Conservation (phyloP, 1,284 basidiomycete genomes). For the Malassezia cuniculi region DNA sequence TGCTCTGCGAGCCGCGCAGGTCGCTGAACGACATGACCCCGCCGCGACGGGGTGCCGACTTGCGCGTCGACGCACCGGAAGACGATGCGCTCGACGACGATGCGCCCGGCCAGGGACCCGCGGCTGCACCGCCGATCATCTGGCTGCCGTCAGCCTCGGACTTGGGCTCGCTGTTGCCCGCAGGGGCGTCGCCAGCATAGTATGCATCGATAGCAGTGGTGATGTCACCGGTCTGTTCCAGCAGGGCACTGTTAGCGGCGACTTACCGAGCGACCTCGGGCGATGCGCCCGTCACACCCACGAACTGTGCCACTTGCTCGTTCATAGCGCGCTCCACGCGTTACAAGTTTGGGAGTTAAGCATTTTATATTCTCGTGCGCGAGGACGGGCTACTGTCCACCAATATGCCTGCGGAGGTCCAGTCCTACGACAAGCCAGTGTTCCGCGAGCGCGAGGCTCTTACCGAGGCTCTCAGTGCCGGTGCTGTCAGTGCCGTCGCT, state of each 20-base stretch:
- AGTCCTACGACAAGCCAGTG: conserved; percentile 2
- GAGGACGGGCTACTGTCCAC: background rate
- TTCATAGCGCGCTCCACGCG: conserved; percentile 20
- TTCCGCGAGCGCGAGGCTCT: conserved; percentile 27
- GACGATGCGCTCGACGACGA: background rate
- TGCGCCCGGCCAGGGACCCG: conserved; percentile 6
- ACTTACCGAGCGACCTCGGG: conserved; percentile 37
- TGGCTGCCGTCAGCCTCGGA: conserved; percentile 4
- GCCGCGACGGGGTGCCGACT: conserved; percentile 13
- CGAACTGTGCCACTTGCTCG: conserved; percentile 29
- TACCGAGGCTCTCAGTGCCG: conserved; percentile 28
- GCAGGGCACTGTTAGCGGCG: conserved; percentile 30
- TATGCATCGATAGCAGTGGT: conserved; percentile 44
- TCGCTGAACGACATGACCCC: conserved; percentile 46
- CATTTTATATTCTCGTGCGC: background rate
- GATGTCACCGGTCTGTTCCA: conserved; percentile 43
- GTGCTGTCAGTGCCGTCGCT: conserved; percentile 20
- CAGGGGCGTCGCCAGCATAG: conserved; percentile 35
- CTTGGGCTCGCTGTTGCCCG: conserved; percentile 1
- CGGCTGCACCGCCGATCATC: conserved; percentile 28
- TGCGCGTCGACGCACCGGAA: background rate
- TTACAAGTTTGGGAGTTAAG: conserved; percentile 6
- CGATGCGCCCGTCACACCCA: conserved; percentile 42
- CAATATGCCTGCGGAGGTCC: conserved; percentile 6
- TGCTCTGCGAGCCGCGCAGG: conserved; percentile 20